A percentile compares a stretch with the other conserved stretches of the same genome.
Evolutionary conservation across 208 protist genomes (phyloP).

Genomic region (Trypanosoma boissoni): DNA sequence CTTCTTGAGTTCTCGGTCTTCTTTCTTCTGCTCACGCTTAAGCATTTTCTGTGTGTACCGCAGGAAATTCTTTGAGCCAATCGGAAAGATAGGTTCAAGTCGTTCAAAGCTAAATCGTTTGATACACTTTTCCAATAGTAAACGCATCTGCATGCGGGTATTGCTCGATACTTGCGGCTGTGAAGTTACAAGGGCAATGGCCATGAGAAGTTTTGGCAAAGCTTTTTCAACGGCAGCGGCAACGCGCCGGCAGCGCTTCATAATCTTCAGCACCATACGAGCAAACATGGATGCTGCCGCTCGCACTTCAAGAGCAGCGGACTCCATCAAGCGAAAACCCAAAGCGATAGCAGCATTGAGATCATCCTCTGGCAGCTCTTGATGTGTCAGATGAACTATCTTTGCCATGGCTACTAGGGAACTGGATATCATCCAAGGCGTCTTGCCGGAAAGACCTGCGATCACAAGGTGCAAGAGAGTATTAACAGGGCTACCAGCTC

Average conservation of each 20-base stretch:
- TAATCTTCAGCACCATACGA: constrained; percentile 80
- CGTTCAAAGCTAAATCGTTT: constrained; percentile 72
- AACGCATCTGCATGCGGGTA: constrained; percentile 77
- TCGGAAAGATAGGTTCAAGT: constrained; percentile 80
- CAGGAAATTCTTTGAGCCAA: constrained; percentile 86
- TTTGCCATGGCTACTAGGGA: constrained; percentile 84
- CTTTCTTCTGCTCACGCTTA: constrained; percentile 78
- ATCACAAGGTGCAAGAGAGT: constrained; percentile 69
- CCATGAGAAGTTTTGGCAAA: constrained; percentile 68
- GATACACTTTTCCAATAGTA: constrained; percentile 81
- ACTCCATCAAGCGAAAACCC: constrained; percentile 82
- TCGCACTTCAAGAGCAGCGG: constrained; percentile 57
- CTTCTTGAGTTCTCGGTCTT: constrained; percentile 54
- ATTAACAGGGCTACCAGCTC: constrained; percentile 59
- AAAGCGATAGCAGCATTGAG: constrained; percentile 53
- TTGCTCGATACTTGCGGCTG: constrained; percentile 76
- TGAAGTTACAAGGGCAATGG: constrained; percentile 79
- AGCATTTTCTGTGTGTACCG: constrained; percentile 86
- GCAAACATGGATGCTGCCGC: constrained; percentile 71
- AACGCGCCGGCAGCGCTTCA: constrained; percentile 64
- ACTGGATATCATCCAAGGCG: constrained; percentile 71
- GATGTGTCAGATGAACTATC: constrained; percentile 71
- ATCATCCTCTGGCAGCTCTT: constrained; percentile 57
- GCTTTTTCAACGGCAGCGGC: constrained; percentile 46
- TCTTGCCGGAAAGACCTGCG: constrained; percentile 76